Evolutionary conservation across 148 eudicot species (phyloP).

Genomic region (Vaccinium corymbosum): DNA sequence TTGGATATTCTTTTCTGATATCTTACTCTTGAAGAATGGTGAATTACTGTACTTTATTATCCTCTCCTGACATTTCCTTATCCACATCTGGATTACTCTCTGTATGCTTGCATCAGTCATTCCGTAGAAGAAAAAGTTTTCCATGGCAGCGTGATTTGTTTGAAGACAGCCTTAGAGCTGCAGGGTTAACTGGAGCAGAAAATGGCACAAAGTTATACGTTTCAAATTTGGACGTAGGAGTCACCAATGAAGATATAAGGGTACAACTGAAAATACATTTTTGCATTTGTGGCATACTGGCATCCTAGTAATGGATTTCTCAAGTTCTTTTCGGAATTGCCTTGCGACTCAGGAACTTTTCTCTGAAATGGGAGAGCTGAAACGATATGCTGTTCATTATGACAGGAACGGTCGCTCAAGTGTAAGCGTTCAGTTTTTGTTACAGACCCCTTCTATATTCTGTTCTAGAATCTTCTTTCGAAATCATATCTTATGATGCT

Average conservation of each 20-base stretch:
- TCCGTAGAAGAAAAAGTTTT: constrained; percentile 69
- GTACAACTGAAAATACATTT: constrained; percentile 51
- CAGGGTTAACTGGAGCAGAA: constrained; percentile 65
- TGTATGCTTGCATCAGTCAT: constrained; percentile 70
- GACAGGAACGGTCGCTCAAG: constrained; percentile 77
- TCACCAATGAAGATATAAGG: constrained; percentile 93
- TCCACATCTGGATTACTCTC: constrained; percentile 49
- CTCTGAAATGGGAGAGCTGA: constrained; percentile 80
- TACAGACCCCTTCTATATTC: neutral
- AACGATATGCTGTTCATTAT: constrained; percentile 83
- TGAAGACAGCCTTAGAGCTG: constrained; percentile 90
- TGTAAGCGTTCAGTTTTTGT: constrained; percentile 44
- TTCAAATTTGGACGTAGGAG: constrained; percentile 80
- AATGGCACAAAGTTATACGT: constrained; percentile 65
- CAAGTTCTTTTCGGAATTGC: constrained; percentile 35
- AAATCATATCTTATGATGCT: neutral
- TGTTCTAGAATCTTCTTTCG: neutral
- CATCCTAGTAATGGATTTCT: constrained; percentile 34
- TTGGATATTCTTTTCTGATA: constrained; percentile 38
- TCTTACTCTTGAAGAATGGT: constrained; percentile 35
- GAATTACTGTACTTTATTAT: constrained; percentile 34
- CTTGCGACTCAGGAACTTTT: constrained; percentile 85
- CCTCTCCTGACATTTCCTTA: constrained; percentile 58
- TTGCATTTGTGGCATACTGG: constrained; percentile 21
- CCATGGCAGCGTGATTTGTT: constrained; percentile 84